A percentile compares a stretch with the other conserved stretches of the same genome.
Evolutionary conservation across 2,329 filamentous ascomycete species (phyloP).

Genomic region (Aspergillus fumigatiaffinis): DNA sequence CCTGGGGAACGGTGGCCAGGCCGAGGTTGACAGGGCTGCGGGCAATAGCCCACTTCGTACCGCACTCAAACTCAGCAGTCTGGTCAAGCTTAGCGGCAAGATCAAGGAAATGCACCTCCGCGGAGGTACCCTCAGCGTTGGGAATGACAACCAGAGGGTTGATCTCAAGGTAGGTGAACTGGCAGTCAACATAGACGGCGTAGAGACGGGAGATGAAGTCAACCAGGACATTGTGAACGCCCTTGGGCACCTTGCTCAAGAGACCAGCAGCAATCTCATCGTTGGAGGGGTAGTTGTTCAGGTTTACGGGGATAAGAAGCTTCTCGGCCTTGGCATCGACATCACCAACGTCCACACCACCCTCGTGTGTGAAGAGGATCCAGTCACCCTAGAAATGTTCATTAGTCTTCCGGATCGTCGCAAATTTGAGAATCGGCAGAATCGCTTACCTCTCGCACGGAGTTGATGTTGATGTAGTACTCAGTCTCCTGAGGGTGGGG

Average conservation of each 20-base stretch:
- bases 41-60: slow-evolving; percentile 97
- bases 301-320: slow-evolving; percentile 93
- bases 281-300: slow-evolving; percentile 92
- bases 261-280: slow-evolving; percentile 81
- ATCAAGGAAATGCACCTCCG: slow-evolving; percentile 96
- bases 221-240: slow-evolving; percentile 95
- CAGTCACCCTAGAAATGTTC: slow-evolving; percentile 72
- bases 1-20: slow-evolving; percentile 62
- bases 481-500: slow-evolving; percentile 93
- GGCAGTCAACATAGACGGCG: slow-evolving; percentile 98
- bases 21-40: slow-evolving; percentile 86
- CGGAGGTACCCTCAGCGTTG: slow-evolving; percentile 86
- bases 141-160: slow-evolving; percentile 98
- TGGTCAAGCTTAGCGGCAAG: slow-evolving; percentile 98
- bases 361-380: slow-evolving; percentile 99
- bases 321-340: slow-evolving; percentile 99
- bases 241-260: slow-evolving; percentile 88
- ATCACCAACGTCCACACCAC: slow-evolving; percentile 98
- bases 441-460: slow-evolving; percentile 89
- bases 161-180: slow-evolving; percentile 99
- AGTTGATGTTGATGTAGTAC: slow-evolving; percentile 99
- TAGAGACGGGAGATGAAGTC: slow-evolving; percentile 99
- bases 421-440: slow-evolving; percentile 10
- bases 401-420: slow-evolving; percentile 20
- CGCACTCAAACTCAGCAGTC: slow-evolving; percentile 98